Base-by-base conservation (phyloP, 2,329 filamentous ascomycete species). In the Colletotrichum nymphaeae region DNA sequence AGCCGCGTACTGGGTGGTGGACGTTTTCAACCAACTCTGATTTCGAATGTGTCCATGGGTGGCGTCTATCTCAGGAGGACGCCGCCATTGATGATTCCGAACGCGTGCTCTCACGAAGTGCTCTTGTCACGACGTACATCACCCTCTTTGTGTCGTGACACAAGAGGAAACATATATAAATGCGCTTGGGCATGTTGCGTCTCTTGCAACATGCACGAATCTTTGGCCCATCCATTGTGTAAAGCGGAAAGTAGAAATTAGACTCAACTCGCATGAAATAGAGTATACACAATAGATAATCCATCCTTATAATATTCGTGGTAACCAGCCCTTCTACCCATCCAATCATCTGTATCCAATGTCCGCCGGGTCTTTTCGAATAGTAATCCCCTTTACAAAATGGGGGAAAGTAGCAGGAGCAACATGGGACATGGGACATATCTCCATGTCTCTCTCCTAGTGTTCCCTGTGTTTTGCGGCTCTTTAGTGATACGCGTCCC, bases 261-360 rank as follows among this genome's bases (percentile, higher is more conserved):
- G n/a, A 37, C 42, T 7, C 4, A 46, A 52, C 8, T 56, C 28
- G 53, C 55, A 24, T 11, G 22, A 37, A 42, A 35, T 72, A 63
- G 52, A 69, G 63, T 72, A 63, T 72, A 69, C 65, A 69, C 58
- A 69, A 55, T 58, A 72, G 59, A 37, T 53, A 46, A 57, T 52
- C 26, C 52, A 63, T 49, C 52, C 32, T 49, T 28, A 46, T 28
- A 46, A 26, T 53, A 37, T 46, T 46, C 58, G 28, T 72, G 58
- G 52, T 53, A 26, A 69, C 42, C 49, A 62, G 12, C 22, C 58
- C 49, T 19, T 73, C 66, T 73, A 70, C 66, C 24, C 28, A 22
- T 72, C 49, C 55, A 32, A 26, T 7, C 30, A 58, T 30, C 49
- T 60, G 52, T 42, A 65, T n/a, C 19, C 42, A 28, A 35, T 19